phyloP scores from a whole-genome alignment of 495 filamentous ascomycete species.

The Parachaetomium inaequale region DNA sequence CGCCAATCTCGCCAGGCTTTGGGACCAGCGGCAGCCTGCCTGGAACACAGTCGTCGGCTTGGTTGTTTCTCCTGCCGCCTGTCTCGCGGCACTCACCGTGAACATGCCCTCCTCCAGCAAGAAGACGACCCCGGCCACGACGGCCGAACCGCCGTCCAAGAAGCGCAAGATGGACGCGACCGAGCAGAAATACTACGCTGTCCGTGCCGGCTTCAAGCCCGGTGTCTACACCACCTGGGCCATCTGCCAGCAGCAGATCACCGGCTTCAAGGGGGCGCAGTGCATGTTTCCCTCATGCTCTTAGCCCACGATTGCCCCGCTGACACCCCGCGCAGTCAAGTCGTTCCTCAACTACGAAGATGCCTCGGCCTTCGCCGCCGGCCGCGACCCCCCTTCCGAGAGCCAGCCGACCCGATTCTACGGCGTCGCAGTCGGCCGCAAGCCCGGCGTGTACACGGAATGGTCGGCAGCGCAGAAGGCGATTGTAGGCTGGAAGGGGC shows the following conservation, averaged over 20 bases:
- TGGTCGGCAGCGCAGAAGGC: conserved; percentile 77
- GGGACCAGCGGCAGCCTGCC: neutral
- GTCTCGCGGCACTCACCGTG: neutral
- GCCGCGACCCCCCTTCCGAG: conserved; percentile 45
- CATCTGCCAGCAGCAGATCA: conserved; percentile 76
- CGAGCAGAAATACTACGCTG: conserved; percentile 78
- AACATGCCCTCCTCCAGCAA: conserved; percentile 2
- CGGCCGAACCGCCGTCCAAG: conserved; percentile 22
- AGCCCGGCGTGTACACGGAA: conserved; percentile 85
- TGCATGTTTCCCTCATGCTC: conserved; percentile 47
- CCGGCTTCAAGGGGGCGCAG: conserved; percentile 76
- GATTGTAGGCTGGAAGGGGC: conserved; percentile 70
- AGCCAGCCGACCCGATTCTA: conserved; percentile 61
- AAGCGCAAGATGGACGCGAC: conserved; percentile 41
- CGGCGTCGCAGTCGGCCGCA: conserved; percentile 73
- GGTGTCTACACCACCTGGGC: conserved; percentile 85
- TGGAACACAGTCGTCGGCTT: neutral
- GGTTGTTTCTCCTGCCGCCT: neutral
- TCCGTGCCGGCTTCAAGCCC: conserved; percentile 69
- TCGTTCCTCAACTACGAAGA: conserved; percentile 73
- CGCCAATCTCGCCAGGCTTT: neutral
- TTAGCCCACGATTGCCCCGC: neutral
- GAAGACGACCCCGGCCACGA: neutral
- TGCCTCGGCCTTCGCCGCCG: conserved; percentile 71
- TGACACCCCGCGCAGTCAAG: conserved; percentile 59